These are phyloP conservation scores for Calonectria montana DNA, from an alignment of 2,329 filamentous ascomycete genomes.

Conservation along the genomic window DNA sequence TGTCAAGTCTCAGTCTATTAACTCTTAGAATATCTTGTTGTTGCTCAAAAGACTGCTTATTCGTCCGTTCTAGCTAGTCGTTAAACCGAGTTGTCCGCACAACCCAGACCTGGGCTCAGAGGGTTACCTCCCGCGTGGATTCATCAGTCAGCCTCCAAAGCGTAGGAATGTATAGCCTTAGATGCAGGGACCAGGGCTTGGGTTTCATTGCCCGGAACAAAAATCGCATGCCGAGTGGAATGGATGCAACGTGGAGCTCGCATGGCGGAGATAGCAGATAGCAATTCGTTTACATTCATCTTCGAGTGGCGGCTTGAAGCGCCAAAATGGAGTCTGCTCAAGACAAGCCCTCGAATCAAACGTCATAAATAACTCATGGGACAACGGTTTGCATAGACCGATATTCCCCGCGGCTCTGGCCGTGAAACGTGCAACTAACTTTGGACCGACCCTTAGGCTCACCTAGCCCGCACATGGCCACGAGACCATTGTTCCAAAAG, in stretches of 20 bases:
- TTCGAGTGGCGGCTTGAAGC: background rate
- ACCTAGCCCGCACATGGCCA: conserved; percentile 13
- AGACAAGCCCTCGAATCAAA: background rate
- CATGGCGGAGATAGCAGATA: background rate
- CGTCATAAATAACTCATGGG: conserved; percentile 14
- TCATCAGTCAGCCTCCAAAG: background rate
- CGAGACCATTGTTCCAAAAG: conserved; percentile 21
- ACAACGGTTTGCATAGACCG: conserved; percentile 9
- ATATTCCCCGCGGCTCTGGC: conserved; percentile 20
- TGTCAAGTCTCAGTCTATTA: background rate
- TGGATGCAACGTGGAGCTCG: background rate
- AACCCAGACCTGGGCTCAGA: background rate
- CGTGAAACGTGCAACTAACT: conserved; percentile 18
- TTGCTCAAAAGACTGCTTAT: background rate
- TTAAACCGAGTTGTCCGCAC: too few relatives aligned
- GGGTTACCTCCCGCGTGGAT: background rate
- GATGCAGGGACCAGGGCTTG: background rate
- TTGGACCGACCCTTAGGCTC: conserved; percentile 23
- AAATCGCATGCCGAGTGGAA: background rate
- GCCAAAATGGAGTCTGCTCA: background rate
- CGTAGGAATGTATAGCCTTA: background rate
- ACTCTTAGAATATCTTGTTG: background rate
- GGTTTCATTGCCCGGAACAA: background rate
- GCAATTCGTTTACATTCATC: background rate
- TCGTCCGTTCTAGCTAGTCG: too few relatives aligned